Base-by-base conservation (phyloP, 164 flowering plant genomes). In the Santalum album region DNA sequence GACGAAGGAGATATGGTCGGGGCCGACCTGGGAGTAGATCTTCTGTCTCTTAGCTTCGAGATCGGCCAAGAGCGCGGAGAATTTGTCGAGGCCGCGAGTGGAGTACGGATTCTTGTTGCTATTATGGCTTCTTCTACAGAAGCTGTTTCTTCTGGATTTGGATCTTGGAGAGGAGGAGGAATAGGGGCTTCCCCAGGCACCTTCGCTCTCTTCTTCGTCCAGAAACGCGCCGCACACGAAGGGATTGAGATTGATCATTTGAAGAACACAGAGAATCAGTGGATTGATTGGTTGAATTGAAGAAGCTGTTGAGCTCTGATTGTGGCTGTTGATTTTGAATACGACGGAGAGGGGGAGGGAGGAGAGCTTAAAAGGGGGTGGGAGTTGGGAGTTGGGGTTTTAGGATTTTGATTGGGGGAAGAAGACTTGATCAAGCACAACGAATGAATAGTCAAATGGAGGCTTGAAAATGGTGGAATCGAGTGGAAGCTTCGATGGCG, bases 101-200 rank as follows among this genome's bases (percentile, higher is more conserved):
- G 50, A 46, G 50, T 46, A 46, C 14, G 50, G 50, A 22, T 46
- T 46, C 23, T 19, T n/a, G 50, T 23, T n/a, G 21, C 47, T 17
- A 12, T 43, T 4, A 9, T 4, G 9, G 34, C 34, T 29, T 9
- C 34, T 29, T 9, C 34, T 29, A 9, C 34, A 29, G 34, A 29
- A 29, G 34, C 34, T 29, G 34, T 29, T 29, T 29, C 34, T 29
- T 38, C 42, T 38, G 3, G 16, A 15, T 38, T 15, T 38, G 36
- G 36, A 32, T 15, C 42, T 12, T 14, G 16, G 42, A 12, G 42
- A 12, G 14, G 12, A 3, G 16, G 42, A 32, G 12, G 36, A 32
- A 38, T 14, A 1, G 42, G 16, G 42, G 42, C 12, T 14, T 12
- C 42, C 17, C 42, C 36, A 32, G 17, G 3, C 14, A 4, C 42